phyloP scores from a whole-genome alignment of 805 yeast genomes.

The Candida takata region DNA sequence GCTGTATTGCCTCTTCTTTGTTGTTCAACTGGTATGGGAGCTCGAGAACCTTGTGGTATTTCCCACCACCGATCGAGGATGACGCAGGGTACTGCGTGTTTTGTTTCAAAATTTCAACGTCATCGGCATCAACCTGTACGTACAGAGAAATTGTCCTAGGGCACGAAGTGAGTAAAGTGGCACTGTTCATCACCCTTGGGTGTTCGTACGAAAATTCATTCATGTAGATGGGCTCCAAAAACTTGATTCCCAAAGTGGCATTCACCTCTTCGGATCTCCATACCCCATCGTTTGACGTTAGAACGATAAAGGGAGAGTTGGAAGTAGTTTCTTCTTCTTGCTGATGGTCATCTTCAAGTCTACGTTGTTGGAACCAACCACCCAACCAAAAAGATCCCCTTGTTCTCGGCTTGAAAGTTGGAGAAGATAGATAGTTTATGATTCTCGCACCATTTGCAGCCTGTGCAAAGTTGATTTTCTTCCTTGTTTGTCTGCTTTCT shows the following conservation, averaged over 20 bases:
- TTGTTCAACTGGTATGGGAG: conserved; percentile 10
- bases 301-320: conserved; percentile 18
- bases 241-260: conserved; percentile 27
- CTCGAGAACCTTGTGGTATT: conserved; percentile 8
- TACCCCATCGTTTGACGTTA: conserved; percentile 20
- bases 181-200: conserved; percentile 30
- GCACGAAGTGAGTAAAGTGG: conserved; percentile 32
- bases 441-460: conserved; percentile 27
- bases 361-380: background rate
- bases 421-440: conserved; percentile 29
- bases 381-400: conserved; percentile 4
- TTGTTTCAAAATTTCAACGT: background rate
- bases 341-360: background rate
- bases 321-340: conserved; percentile 2
- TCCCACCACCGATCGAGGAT: background rate
- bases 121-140: conserved; percentile 16
- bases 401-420: conserved; percentile 22
- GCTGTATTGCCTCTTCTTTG: conserved; percentile 20
- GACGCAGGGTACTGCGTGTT: background rate
- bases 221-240: conserved; percentile 32
- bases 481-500: background rate
- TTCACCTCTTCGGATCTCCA: conserved; percentile 13
- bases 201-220: conserved; percentile 30
- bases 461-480: conserved; percentile 7
- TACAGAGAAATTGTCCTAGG: conserved; percentile 30